A percentile compares a stretch with the other conserved stretches of the same genome.
Evolutionary conservation across 306 rosid genomes (phyloP).

Genomic region (Quercus variabilis): DNA sequence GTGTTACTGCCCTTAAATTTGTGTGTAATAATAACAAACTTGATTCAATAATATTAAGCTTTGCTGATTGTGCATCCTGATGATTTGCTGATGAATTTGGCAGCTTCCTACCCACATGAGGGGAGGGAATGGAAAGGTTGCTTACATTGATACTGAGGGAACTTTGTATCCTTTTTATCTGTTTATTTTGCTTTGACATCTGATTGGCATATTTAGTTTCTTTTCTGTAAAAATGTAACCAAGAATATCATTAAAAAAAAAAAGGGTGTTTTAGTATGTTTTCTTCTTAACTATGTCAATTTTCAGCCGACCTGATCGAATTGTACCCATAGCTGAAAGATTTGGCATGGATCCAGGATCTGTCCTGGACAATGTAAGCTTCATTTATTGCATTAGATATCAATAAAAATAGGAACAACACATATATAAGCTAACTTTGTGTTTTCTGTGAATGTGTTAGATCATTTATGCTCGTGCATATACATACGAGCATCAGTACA

Average conservation of each 20-base stretch:
- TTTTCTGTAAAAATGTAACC: background rate
- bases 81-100: slow-evolving; percentile 3
- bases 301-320: slow-evolving; percentile 89
- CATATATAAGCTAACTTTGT: slow-evolving; percentile 19
- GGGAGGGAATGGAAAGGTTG: slow-evolving; percentile 98
- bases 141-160: slow-evolving; percentile 97
- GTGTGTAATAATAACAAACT: background rate
- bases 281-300: slow-evolving; percentile 30
- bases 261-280: background rate
- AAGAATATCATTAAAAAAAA: slow-evolving; percentile 7
- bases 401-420: slow-evolving; percentile 3
- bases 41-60: background rate
- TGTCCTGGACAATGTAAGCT: slow-evolving; percentile 85
- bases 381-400: slow-evolving; percentile 1
- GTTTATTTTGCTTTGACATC: slow-evolving; percentile 3
- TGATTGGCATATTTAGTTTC: background rate
- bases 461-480: slow-evolving; percentile 96
- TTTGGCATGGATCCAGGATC: slow-evolving; percentile 98
- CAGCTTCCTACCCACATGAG: slow-evolving; percentile 88
- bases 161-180: slow-evolving; percentile 69
- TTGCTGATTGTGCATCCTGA: slow-evolving; percentile 19
- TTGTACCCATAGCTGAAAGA: slow-evolving; percentile 89
- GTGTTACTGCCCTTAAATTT: background rate
- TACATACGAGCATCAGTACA: slow-evolving; percentile 89
- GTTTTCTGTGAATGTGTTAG: slow-evolving; percentile 38